Base-by-base conservation (phyloP, 2,329 filamentous ascomycete genomes). In the Aspergillus sergii region DNA sequence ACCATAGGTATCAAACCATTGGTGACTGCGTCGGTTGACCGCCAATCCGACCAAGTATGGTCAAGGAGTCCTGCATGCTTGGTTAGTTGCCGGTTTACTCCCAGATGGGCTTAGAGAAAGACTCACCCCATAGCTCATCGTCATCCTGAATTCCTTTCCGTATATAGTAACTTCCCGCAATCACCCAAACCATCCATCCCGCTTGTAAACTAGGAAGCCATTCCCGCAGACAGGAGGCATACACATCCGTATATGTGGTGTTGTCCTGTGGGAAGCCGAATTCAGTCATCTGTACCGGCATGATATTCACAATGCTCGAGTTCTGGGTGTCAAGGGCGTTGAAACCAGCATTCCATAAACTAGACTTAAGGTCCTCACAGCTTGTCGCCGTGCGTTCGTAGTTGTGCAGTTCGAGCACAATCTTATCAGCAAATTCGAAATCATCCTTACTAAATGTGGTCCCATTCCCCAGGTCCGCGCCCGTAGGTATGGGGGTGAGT, bases 91-190 rank as follows among this genome's bases (percentile, higher is more conserved):
- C 21, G 1, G 43, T 14, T 26, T 59, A 23, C 30, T 23, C 34
- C 9, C 9, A 5, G 39, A 50, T 59, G 34, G 53, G 54, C 19
- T 16, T 9, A 19, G 43, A 23, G 4, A 30, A 30, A 7, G 21
- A 68, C 72, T 61, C 45, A 73, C 73, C 74, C 85, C 86, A 89
- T 0, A 76, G 74, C 75, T 89, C 86, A 32, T 88, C 86, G 57
- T 73, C 82, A 68, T 88, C 85, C 70, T 86, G 84, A 0, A 61
- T 78, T 0, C 85, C 86, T 7, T 75, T 71, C 1, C 86, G 76
- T 60, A 84, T 80, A 67, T 88, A 88, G 69, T 89, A 89, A 69
- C 84, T 86, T 1, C 85, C 86, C 0, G 80, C 79, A 16, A 90
- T 60, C 39, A 86, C 87, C 84, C 86, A 88, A 75, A 85, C 79